Evolutionary conservation across 345 rosid species (phyloP), one percentile per base, ranked within the genome.

Genomic region (Zanthoxylum bungeanum): DNA sequence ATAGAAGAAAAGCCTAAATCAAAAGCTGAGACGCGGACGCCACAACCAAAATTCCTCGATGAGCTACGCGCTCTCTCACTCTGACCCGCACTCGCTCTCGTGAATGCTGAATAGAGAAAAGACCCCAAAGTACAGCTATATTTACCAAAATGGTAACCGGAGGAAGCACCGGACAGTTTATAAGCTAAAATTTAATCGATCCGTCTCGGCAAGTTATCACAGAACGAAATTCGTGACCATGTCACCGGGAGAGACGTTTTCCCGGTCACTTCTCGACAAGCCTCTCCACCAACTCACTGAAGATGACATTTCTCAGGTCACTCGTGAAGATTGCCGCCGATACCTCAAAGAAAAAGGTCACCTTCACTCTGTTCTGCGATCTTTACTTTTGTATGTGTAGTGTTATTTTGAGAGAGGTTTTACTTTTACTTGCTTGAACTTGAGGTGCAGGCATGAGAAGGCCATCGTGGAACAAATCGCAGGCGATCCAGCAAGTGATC

Each of bases 391-490:
- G 16, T 44, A 31, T 1, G 50, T 42, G 28, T 42, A 56, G 10
- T 59, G n/a, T 7, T 51, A 24, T 5, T 42, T 36, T 24, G 46
- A 44, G 14, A 21, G 30, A 22, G 19, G 36, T 44, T 40, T 57
- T 11, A 44, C 2, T 6, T 60, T 64, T 9, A 42, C 37, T 2
- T 22, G 30, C 64, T 44, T 30, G 37, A 57, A 17, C 62, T 59
- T 30, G 33, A 42, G 51, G 61, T 60, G 24, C 74, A 83, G 87
- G 87, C 49, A 84, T 84, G 87, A 76, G 87, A 64, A 75, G 81
- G 61, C 87, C 87, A 28, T 84, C 87, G 64, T 84, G 87, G 87
- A 84, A 84, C 81, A 84, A 84, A 76, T 84, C 87, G 73, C 87
- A 84, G 79, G 85, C 85, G 64, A 78, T 84, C 66, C 87, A 84